These are phyloP conservation scores for Oryza nivara DNA, from an alignment of 176 grass and related monocot species.

Conservation along the genomic window DNA sequence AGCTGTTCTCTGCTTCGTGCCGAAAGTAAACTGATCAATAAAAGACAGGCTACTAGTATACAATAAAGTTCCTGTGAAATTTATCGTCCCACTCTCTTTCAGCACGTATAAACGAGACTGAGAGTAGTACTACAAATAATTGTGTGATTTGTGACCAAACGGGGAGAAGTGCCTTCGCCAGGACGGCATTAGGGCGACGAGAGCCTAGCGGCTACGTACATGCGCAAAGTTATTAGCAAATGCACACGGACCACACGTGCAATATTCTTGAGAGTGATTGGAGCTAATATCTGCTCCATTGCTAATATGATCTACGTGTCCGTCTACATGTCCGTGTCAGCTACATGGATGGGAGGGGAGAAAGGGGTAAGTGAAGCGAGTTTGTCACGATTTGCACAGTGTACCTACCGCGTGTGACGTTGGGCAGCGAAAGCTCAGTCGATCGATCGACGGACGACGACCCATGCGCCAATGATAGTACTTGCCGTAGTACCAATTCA, in stretches of 20 bases:
- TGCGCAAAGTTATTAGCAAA: background rate
- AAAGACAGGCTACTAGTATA: too few species aligned
- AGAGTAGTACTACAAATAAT: too few species aligned
- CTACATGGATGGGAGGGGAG: background rate
- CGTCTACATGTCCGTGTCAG: background rate
- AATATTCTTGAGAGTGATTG: slow-evolving; percentile 13
- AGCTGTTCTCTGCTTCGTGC: background rate
- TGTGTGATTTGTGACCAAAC: background rate
- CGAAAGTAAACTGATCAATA: background rate
- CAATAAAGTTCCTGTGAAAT: too few species aligned
- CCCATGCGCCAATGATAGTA: background rate
- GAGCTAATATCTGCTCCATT: background rate
- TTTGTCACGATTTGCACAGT: slow-evolving; percentile 26
- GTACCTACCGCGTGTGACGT: slow-evolving; percentile 19
- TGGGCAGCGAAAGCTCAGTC: background rate
- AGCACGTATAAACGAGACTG: too few species aligned
- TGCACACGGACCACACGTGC: slow-evolving; percentile 11
- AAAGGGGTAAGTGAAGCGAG: background rate
- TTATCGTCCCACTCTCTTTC: too few species aligned
- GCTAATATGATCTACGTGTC: background rate
- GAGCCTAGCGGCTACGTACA: background rate
- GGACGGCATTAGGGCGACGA: background rate
- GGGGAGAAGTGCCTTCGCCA: background rate
- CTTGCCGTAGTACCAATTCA: background rate
- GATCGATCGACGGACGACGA: background rate